Base-by-base conservation (phyloP, 495 filamentous ascomycete genomes). In the Saxispiralis lemnorum region DNA sequence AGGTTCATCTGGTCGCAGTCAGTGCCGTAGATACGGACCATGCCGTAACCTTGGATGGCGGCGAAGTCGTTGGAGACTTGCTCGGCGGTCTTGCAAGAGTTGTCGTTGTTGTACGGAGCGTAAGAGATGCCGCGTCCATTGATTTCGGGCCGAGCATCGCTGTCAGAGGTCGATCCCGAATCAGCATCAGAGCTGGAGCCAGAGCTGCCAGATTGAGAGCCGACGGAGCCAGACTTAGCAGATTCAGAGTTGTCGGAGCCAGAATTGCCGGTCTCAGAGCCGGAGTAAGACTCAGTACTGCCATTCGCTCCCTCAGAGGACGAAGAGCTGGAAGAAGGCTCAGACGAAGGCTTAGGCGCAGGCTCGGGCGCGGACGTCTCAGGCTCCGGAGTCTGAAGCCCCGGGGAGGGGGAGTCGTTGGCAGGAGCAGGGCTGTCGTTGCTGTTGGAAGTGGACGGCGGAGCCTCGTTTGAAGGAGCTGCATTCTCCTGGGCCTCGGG, bases 1-100 rank as follows among this genome's bases (percentile, higher is more conserved):
- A 63, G 71, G 1, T 62, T 49, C 11, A 83, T 66, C 54, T 85
- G 79, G 51, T 80, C 63, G 60, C 85, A 92, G 57, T 84, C 82
- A 28, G 72, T 70, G 31, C 84, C 85, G 57, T 94, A 93, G 51
- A 86, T 69, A 41, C 86, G 79, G 40, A 93, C 58, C 20, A 75
- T 56, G 11, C 66, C 57, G 61, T 76, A 83, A 6, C 56, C 54
- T 4, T 59, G 59, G 11, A 72, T 61, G 35, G 52, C 53, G 2
- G 59, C 59, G 43, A 89, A 68, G 54, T 93, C 84, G 1, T 56
- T 48, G 44, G 70, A 63, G 15, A 93, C 68, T 48, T 79, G 63
- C 10, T 60, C 58, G 41, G 67, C 60, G n/a, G 63, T 62, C 49
- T 83, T 87, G 71, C 83, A 92, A 32, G 63, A 64, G 17, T 68